Percentiles rank a stretch among this genome's conserved stretches.
These are phyloP conservation scores for Lipomyces sp. DNA, from an alignment of 805 yeast species.

Conservation along the genomic window DNA sequence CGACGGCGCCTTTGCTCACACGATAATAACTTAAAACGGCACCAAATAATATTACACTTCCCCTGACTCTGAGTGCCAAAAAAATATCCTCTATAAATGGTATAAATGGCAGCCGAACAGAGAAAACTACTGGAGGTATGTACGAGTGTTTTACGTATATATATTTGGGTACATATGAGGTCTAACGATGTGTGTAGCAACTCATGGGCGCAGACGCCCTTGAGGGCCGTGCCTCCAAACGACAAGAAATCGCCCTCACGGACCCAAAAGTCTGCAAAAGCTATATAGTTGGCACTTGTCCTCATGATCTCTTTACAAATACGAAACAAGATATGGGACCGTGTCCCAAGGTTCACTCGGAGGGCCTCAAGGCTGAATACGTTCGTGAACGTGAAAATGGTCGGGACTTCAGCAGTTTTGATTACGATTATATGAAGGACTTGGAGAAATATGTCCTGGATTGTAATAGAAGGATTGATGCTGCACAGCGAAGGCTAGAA, in stretches of 20 bases:
- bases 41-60: too few relatives aligned
- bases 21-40: too few relatives aligned
- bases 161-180: neutral
- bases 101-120: slow-evolving; percentile 69
- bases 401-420: slow-evolving; percentile 53
- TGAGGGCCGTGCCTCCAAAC: slow-evolving; percentile 43
- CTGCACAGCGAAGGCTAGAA: slow-evolving; percentile 67
- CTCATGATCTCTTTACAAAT: slow-evolving; percentile 78
- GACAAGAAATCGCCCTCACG: slow-evolving; percentile 52
- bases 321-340: slow-evolving; percentile 83
- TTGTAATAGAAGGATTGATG: slow-evolving; percentile 65
- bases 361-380: slow-evolving; percentile 73
- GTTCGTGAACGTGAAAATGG: slow-evolving; percentile 53
- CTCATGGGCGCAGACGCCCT: slow-evolving; percentile 65
- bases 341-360: slow-evolving; percentile 76
- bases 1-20: neutral
- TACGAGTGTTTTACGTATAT: neutral
- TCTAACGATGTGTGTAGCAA: slow-evolving; percentile 47
- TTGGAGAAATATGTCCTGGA: slow-evolving; percentile 65
- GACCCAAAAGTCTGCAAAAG: slow-evolving; percentile 75
- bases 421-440: slow-evolving; percentile 52
- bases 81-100: neutral
- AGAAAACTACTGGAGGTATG: slow-evolving; percentile 62
- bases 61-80: neutral
- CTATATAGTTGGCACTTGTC: slow-evolving; percentile 84